Evolutionary conservation across 1,284 basidiomycete species (phyloP), one percentile per base, ranked within the genome.

Genomic region (Ganoderma lingzhi): DNA sequence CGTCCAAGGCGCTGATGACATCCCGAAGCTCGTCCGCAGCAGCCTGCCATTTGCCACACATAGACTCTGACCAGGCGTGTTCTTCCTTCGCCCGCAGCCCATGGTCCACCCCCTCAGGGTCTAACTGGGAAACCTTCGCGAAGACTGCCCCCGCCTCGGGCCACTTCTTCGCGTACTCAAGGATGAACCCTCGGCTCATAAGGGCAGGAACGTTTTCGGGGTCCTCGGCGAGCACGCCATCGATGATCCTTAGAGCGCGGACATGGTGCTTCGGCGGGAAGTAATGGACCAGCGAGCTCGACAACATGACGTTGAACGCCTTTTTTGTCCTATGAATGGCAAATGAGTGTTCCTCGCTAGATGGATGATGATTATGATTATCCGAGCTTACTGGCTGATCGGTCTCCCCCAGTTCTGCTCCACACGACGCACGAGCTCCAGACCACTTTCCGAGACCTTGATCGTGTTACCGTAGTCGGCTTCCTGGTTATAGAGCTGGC

Each of bases 221-320:
- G 51, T 92, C 87, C 60, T 85, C 79, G 1, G 83, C 75, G 5
- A 99, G 86, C 5, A 97, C 86, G 2, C 89, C 87, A 44, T 94
- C 88, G 35, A 97, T 84, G 6, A 97, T 85, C 15, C 87, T 82
- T 39, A 92, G 82, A 0, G 97, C 97, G 58, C 92, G 90, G 15
- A 84, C 76, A 78, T 99, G 97, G 76, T 98, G 92, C 76, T 96
- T 96, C 0, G 97, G 97, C 12, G 97, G 91, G 80, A 91, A 95
- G 65, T 94, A 85, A 74, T 98, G 93, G 1, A 96, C 93, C 19
- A 98, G 85, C 3, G 94, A 91, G 0, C 87, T 91, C 0, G 89
- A 89, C 15, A 96, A 84, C 6, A 86, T 83, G 8, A 88, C 83
- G 65, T 93, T 88, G 77, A 96, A 88, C 2, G 86, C 87, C 64